Conservation (phyloP, 2,329 filamentous ascomycete genomes). For the Parasarocladium wereldwijsianum region DNA sequence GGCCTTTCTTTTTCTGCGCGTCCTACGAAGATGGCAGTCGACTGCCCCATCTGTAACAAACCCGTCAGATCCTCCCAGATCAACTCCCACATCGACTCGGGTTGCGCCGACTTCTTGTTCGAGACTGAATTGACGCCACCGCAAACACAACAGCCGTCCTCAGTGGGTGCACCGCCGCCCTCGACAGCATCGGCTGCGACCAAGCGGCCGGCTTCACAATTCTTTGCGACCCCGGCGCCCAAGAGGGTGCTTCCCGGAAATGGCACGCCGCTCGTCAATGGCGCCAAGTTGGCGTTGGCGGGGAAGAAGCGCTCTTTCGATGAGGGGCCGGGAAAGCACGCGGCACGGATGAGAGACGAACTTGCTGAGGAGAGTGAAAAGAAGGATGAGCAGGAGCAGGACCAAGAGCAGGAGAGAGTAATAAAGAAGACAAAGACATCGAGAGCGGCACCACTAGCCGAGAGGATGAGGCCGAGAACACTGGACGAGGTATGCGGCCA, state of each 20-base stretch:
- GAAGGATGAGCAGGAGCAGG: constrained; percentile 7
- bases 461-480: constrained; percentile 77
- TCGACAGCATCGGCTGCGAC: constrained; percentile 19
- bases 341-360: neutral
- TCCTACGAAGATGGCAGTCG: constrained; percentile 32
- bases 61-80: constrained; percentile 60
- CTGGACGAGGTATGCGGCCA: constrained; percentile 85
- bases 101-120: constrained; percentile 54
- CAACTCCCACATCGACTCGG: constrained; percentile 82
- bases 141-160: constrained; percentile 15
- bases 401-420: constrained; percentile 21
- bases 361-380: constrained; percentile 6
- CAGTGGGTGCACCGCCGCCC: constrained; percentile 1
- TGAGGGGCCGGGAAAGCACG: constrained; percentile 30
- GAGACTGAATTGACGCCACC: constrained; percentile 26
- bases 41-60: constrained; percentile 71
- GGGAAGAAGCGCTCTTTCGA: constrained; percentile 38
- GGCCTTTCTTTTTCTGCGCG: no score
- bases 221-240: constrained; percentile 46
- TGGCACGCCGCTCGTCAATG: constrained; percentile 19
- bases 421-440: constrained; percentile 55
- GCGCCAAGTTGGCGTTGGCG: constrained; percentile 14
- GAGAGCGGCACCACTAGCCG: constrained; percentile 70
- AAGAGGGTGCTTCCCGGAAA: constrained; percentile 32
- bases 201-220: constrained; percentile 40